These are phyloP conservation scores for Lactarius trivialis DNA, from an alignment of 768 basidiomycete species.

Conservation along the genomic window DNA sequence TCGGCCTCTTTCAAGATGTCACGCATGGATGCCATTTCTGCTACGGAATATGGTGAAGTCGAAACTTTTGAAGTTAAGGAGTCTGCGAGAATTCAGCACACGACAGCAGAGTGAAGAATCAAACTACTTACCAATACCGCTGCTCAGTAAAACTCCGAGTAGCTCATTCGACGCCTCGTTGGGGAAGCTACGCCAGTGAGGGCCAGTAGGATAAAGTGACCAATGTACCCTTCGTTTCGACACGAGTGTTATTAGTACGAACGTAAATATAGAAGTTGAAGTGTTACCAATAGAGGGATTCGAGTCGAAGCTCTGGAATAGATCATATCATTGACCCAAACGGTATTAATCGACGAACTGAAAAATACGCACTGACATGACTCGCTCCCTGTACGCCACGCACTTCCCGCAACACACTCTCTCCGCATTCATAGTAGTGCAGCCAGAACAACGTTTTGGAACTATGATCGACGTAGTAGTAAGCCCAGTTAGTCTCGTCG, in stretches of 20 bases:
- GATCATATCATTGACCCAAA: neutral
- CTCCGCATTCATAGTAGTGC: neutral
- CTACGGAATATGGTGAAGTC: slow-evolving; percentile 8
- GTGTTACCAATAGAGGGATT: slow-evolving; percentile 14
- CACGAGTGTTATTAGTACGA: neutral
- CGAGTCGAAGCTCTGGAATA: slow-evolving; percentile 3
- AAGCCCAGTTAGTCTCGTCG: neutral
- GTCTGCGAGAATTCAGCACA: neutral
- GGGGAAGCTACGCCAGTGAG: neutral
- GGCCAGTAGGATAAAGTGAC: slow-evolving; percentile 15
- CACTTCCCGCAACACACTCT: neutral
- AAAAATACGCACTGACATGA: slow-evolving; percentile 8
- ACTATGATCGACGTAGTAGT: slow-evolving; percentile 13
- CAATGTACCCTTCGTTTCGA: slow-evolving; percentile 7
- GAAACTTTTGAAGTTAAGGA: slow-evolving; percentile 11
- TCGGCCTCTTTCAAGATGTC: slow-evolving; percentile 1
- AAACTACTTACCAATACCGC: slow-evolving; percentile 4
- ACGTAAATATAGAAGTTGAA: neutral
- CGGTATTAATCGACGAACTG: neutral
- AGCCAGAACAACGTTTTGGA: slow-evolving; percentile 9
- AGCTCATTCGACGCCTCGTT: neutral
- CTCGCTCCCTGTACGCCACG: neutral
- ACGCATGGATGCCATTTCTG: slow-evolving; percentile 9
- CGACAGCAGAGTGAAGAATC: neutral
- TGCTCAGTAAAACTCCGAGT: neutral